Percentiles rank a stretch among this genome's conserved stretches.
Evolutionary conservation across 148 eudicot species (phyloP).

Genomic region (Silene conica): DNA sequence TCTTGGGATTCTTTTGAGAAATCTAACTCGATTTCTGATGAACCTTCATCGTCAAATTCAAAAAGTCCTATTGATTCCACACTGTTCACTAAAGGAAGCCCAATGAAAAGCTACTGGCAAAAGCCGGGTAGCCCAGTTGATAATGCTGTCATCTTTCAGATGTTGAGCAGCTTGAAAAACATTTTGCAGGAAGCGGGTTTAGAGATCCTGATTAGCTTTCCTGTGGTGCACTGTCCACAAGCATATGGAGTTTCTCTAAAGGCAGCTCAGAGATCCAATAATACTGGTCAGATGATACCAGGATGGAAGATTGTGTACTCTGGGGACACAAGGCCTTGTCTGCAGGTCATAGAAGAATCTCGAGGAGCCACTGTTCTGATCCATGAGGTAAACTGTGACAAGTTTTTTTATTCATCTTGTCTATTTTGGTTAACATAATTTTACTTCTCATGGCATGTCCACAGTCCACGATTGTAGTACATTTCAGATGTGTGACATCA

Average conservation of each 20-base stretch:
- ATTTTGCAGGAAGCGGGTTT: conserved; percentile 66
- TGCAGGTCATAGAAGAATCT: conserved; percentile 62
- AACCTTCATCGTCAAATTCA: conserved; percentile 17
- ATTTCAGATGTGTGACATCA: too few species aligned
- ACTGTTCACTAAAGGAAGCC: conserved; percentile 61
- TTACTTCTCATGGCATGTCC: not conserved
- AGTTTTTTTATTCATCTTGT: not conserved
- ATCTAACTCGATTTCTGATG: conserved; percentile 26
- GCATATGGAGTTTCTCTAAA: conserved; percentile 66
- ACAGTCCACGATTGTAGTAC: not conserved
- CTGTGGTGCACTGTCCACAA: conserved; percentile 87
- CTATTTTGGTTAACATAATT: not conserved
- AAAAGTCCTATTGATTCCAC: conserved; percentile 31
- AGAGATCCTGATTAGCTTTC: conserved; percentile 66
- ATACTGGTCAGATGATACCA: conserved; percentile 48
- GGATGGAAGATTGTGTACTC: conserved; percentile 98
- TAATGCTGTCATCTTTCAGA: conserved; percentile 30
- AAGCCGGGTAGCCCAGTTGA: conserved; percentile 48
- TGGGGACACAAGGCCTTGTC: conserved; percentile 92
- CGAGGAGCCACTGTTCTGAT: conserved; percentile 84
- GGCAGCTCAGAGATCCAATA: conserved; percentile 51
- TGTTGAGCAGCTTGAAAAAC: conserved; percentile 39
- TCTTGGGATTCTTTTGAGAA: conserved; percentile 43
- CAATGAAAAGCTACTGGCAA: conserved; percentile 71
- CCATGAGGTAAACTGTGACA: conserved; percentile 62